Evolutionary conservation across 768 basidiomycete genomes (phyloP).

Genomic region (Mycena chlorophos): DNA sequence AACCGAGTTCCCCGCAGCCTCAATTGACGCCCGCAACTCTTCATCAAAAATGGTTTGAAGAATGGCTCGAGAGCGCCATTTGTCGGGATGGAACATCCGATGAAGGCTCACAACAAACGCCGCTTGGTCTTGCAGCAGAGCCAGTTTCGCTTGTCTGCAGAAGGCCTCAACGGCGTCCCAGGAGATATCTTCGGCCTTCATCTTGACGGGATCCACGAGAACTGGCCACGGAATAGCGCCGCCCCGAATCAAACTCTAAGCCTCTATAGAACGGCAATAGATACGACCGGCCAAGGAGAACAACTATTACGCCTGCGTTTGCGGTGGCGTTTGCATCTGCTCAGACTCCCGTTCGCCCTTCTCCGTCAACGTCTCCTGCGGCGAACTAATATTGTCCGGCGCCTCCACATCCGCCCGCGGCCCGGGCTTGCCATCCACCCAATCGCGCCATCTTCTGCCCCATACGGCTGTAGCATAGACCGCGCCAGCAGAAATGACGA

Average conservation of each 20-base stretch:
- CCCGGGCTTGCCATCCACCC: no score
- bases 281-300: not conserved
- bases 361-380: no score
- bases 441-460: slow-evolving; percentile 19
- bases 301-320: slow-evolving; percentile 56
- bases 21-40: not conserved
- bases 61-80: not conserved
- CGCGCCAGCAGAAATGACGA: slow-evolving; percentile 3
- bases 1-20: not conserved
- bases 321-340: no score
- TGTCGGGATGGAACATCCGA: not conserved
- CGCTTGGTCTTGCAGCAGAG: not conserved
- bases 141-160: not conserved
- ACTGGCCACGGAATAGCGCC: not conserved
- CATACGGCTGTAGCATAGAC: slow-evolving; percentile 15
- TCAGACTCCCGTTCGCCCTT: no score
- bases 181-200: not conserved
- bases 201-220: not conserved
- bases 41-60: not conserved
- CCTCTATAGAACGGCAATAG: not conserved
- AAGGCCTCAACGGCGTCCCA: not conserved
- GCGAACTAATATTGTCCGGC: no score
- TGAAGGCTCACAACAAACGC: not conserved
- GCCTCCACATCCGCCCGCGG: no score
- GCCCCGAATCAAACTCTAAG: not conserved